Conservation (phyloP, 345 rosid species). For the Heritiera littoralis region DNA sequence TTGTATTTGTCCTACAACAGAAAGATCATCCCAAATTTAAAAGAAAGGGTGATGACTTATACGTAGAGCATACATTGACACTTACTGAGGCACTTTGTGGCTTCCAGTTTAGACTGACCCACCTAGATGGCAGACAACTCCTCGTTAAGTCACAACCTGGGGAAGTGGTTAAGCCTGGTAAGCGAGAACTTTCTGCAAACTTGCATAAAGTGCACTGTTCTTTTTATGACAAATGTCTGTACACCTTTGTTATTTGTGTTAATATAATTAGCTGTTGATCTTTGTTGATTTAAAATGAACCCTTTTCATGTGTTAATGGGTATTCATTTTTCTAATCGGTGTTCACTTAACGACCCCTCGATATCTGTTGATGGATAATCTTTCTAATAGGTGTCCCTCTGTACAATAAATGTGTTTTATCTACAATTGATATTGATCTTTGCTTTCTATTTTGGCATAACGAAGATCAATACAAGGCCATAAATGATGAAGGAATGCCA, state of each 20-base stretch:
- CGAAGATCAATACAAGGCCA: constrained; percentile 62
- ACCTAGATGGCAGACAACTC: constrained; percentile 73
- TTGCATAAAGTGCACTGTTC: background rate
- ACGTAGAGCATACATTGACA: constrained; percentile 67
- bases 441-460: background rate
- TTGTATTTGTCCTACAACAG: constrained; percentile 69
- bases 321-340: background rate
- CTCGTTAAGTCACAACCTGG: constrained; percentile 74
- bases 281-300: background rate
- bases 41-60: constrained; percentile 74
- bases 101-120: constrained; percentile 66
- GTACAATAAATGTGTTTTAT: background rate
- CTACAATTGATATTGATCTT: background rate
- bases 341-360: background rate
- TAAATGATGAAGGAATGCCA: constrained; percentile 83
- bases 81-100: constrained; percentile 79
- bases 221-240: background rate
- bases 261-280: background rate
- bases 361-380: background rate
- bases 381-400: background rate
- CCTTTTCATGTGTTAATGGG: background rate
- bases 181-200: background rate
- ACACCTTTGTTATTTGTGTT: background rate
- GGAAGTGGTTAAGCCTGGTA: constrained; percentile 75
- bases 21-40: constrained; percentile 70